Percentiles rank a stretch among this genome's conserved stretches.
Conservation (phyloP, 129 eudicot genomes). For the Arctium minus region DNA sequence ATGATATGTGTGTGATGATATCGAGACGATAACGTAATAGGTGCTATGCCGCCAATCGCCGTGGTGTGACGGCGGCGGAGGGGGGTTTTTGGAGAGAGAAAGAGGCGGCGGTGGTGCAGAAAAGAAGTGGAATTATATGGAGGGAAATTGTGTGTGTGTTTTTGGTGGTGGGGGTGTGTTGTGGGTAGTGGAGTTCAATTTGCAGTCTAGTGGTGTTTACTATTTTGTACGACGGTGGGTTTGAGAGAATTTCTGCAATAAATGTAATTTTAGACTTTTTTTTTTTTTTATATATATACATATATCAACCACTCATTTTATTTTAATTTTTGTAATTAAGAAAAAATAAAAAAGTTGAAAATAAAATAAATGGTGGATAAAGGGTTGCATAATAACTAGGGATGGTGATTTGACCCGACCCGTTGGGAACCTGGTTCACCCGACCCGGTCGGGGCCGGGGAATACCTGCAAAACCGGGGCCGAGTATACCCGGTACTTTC, state of each 20-base stretch:
- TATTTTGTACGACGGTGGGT: conserved; percentile 31
- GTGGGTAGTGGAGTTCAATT: conserved; percentile 12
- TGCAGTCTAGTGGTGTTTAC: conserved; percentile 25
- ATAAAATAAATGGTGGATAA: too few relatives aligned
- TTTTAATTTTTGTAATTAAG: too few relatives aligned
- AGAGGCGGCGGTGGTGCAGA: conserved; percentile 3
- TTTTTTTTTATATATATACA: too few relatives aligned
- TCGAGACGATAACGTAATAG: not conserved
- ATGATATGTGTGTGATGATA: not conserved
- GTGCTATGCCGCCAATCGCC: conserved; percentile 14
- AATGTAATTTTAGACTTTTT: not conserved
- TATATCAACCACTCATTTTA: too few relatives aligned
- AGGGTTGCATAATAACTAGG: too few relatives aligned
- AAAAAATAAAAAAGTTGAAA: too few relatives aligned
- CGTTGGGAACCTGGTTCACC: too few relatives aligned
- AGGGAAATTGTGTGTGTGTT: not conserved
- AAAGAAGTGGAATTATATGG: not conserved
- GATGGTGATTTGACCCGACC: too few relatives aligned
- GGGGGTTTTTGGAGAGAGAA: not conserved
- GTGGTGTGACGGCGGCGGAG: conserved; percentile 1
- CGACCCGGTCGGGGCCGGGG: too few relatives aligned
- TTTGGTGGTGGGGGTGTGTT: not conserved
- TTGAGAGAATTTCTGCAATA: conserved; percentile 6
- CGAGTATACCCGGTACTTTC: too few relatives aligned
- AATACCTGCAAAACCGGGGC: too few relatives aligned